Base-by-base conservation (phyloP, 768 basidiomycete species). In the Strobilomyces dryophilus region DNA sequence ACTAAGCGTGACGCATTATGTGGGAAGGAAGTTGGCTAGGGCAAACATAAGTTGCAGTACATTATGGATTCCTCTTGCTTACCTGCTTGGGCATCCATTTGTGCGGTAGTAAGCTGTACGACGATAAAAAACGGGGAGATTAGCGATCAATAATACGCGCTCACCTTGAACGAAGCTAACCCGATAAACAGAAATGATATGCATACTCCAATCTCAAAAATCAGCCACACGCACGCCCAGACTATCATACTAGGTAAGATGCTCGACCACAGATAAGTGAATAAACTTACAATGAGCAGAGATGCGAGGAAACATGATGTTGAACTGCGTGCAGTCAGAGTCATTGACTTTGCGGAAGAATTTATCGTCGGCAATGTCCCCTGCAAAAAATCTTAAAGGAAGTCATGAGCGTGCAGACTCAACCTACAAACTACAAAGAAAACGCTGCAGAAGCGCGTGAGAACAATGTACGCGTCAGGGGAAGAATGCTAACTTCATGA, bases 341-440 rank as follows among this genome's bases (percentile, higher is more conserved):
- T 93, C 90, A 63, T 95, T 95, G 26, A 85, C 79, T 75, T 95
- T 95, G 65, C 93, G 90, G 72, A 95, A 97, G 73, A 95, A 92
- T 51, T 89, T 80, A 65, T 98, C 94, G 67, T 98, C 95, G 41
- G 91, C 83, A 42, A 95, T 86, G 65, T 98, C 94, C 94, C 90
- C 90, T 92, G 62, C 53, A 21, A 58, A 43, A 47, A 44, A 46
- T 48, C 11, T 37, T 39, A 44, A 42, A 32, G 14, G 21, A 45
- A 26, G 36, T 8, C 8, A n/a, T 17, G 10, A 44, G 37, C 34
- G n/a, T n/a, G 37, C 20, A 39, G 26, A 48, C 15, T 9, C 39
- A 20, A 73, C 86, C 65, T 59, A 90, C 93, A 95, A 50, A 97
- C 79, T 42, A 92, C 91, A 61, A 91, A 98, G 52, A 95, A 83